Evolutionary conservation across 345 rosid species (phyloP).

Genomic region (Populus davidiana): DNA sequence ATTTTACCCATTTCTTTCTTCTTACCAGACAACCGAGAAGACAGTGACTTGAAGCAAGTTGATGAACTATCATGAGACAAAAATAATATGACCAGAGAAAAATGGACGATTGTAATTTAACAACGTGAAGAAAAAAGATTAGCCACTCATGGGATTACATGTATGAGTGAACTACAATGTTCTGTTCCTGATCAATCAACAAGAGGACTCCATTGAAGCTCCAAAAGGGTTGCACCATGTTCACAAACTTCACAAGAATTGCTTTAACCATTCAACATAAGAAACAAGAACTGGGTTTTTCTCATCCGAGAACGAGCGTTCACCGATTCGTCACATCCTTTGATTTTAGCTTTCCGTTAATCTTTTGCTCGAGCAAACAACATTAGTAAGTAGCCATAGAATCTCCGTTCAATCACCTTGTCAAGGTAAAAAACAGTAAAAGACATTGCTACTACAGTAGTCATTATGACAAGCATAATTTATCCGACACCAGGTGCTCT

Average conservation of each 20-base stretch:
- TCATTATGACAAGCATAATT: constrained; percentile 2
- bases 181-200: not conserved
- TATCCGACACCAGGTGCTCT: constrained; percentile 1
- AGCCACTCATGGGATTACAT: not conserved
- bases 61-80: not conserved
- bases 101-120: constrained; percentile 7
- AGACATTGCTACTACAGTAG: not conserved
- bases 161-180: not conserved
- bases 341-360: not conserved
- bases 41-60: too few relatives aligned
- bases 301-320: not conserved
- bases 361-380: too few relatives aligned
- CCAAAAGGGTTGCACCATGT: not conserved
- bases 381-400: too few relatives aligned
- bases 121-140: not conserved
- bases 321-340: not conserved
- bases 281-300: too few relatives aligned
- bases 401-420: not conserved
- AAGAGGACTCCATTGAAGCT: constrained; percentile 19
- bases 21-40: too few relatives aligned
- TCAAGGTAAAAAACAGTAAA: not conserved
- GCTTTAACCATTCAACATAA: too few relatives aligned
- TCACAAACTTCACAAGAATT: too few relatives aligned
- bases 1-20: too few relatives aligned
- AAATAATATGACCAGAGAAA: constrained; percentile 4